Evolutionary conservation across 2,329 filamentous ascomycete genomes (phyloP).

Genomic region (Sordariomycetes sp.): DNA sequence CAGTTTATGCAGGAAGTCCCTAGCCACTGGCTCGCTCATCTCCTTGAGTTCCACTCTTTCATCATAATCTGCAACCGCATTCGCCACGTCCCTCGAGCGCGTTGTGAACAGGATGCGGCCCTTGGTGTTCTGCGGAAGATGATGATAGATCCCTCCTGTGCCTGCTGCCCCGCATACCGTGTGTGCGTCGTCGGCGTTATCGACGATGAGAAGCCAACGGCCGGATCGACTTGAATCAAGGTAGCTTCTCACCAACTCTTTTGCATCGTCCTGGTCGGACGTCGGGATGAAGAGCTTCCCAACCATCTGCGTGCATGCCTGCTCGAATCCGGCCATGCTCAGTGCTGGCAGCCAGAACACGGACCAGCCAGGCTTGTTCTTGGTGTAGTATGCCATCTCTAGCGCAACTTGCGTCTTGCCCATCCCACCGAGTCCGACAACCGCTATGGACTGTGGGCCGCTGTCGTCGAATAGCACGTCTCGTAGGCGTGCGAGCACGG

Average conservation of each 20-base stretch:
- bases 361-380: slow-evolving; percentile 21
- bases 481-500: background rate
- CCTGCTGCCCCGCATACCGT: slow-evolving; percentile 11
- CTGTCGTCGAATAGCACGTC: background rate
- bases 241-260: slow-evolving; percentile 42
- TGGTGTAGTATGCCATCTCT: slow-evolving; percentile 25
- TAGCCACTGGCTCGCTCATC: slow-evolving; percentile 14
- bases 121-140: slow-evolving; percentile 19
- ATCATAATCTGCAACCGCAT: slow-evolving; percentile 11
- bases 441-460: slow-evolving; percentile 10
- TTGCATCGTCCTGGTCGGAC: slow-evolving; percentile 41
- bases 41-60: background rate
- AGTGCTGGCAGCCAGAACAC: slow-evolving; percentile 32
- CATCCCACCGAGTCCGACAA: slow-evolving; percentile 26
- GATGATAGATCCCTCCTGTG: slow-evolving; percentile 9
- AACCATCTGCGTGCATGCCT: slow-evolving; percentile 23
- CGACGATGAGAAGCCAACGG: slow-evolving; percentile 27
- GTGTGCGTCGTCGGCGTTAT: slow-evolving; percentile 28
- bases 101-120: slow-evolving; percentile 26
- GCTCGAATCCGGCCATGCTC: slow-evolving; percentile 24
- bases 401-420: slow-evolving; percentile 29
- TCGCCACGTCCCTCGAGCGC: slow-evolving; percentile 18
- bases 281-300: slow-evolving; percentile 21
- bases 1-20: slow-evolving; percentile 10
- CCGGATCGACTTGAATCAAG: slow-evolving; percentile 16